Conservation (phyloP, 352 stramenopile species). For the Elongisporangium senticosum region DNA sequence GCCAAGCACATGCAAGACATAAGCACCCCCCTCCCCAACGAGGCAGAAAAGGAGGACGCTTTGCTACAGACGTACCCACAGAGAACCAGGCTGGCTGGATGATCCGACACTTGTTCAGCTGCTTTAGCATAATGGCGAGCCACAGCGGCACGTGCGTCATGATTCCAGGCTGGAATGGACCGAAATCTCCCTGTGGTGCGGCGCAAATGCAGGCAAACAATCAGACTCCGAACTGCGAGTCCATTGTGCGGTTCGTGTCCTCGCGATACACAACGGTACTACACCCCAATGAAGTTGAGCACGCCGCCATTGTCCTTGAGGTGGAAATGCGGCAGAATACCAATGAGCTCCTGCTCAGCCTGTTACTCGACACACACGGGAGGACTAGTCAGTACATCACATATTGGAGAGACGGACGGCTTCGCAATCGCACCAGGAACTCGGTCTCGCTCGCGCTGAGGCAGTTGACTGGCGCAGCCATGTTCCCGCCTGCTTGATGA, state of each 20-base stretch:
- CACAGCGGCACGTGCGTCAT: constrained; percentile 80
- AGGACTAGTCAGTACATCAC: not conserved
- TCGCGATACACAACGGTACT: constrained; percentile 3
- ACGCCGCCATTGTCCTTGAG: constrained; percentile 69
- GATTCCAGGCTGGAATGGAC: constrained; percentile 84
- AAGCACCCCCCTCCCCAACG: constrained; percentile 11
- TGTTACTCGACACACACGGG: constrained; percentile 14
- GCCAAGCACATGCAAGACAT: constrained; percentile 4
- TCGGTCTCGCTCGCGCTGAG: constrained; percentile 67
- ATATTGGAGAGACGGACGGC: not conserved
- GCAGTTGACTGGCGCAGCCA: constrained; percentile 7
- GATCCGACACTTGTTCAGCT: constrained; percentile 86
- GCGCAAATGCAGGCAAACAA: constrained; percentile 6
- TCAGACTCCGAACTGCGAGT: constrained; percentile 1
- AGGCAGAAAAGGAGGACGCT: not conserved
- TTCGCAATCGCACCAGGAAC: constrained; percentile 48
- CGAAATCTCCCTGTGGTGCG: constrained; percentile 61
- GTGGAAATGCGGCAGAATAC: constrained; percentile 83
- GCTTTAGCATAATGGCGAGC: constrained; percentile 87
- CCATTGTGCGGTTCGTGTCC: constrained; percentile 3
- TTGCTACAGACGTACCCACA: constrained; percentile 31
- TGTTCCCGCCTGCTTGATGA: not conserved
- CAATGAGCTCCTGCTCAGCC: constrained; percentile 85
- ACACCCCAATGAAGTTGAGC: constrained; percentile 78
- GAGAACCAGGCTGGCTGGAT: constrained; percentile 78